Percentiles rank a stretch among this genome's conserved stretches.
These are phyloP conservation scores for Macrophomina tecta DNA, from an alignment of 2,329 filamentous ascomycete genomes.

Conservation along the genomic window DNA sequence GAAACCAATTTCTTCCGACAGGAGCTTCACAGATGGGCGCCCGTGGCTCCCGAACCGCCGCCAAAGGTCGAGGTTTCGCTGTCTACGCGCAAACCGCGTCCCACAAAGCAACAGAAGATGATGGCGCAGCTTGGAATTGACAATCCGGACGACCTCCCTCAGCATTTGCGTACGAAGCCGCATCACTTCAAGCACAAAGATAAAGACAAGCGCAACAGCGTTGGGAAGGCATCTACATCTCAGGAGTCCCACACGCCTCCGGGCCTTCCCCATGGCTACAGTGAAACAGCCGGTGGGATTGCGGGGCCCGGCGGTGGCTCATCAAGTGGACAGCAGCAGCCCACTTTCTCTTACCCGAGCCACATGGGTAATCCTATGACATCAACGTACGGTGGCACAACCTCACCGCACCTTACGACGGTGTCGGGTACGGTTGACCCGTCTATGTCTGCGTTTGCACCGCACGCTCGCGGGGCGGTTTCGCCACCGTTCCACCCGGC, in stretches of 20 bases:
- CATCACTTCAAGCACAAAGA: constrained; percentile 39
- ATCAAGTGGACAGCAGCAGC: constrained; percentile 2
- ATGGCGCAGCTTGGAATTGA: constrained; percentile 87
- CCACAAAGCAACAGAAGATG: constrained; percentile 95
- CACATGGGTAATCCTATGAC: constrained; percentile 2
- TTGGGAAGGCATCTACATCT: constrained; percentile 33
- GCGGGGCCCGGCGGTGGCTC: constrained; percentile 6
- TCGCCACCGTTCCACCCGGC: constrained; percentile 22
- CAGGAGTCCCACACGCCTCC: constrained; percentile 47
- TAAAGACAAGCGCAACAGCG: constrained; percentile 32
- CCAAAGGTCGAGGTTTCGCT: constrained; percentile 85
- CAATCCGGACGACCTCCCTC: constrained; percentile 87
- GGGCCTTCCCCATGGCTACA: constrained; percentile 39
- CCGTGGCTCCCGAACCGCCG: constrained; percentile 83
- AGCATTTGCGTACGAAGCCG: constrained; percentile 75
- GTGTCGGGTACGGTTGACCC: constrained; percentile 11
- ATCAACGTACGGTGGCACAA: constrained; percentile 9
- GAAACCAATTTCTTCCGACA: constrained; percentile 99
- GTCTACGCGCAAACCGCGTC: constrained; percentile 92
- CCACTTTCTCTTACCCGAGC: constrained; percentile 22
- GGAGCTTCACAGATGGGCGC: constrained; percentile 92
- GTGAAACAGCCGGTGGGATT: constrained; percentile 12
- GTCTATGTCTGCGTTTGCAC: constrained; percentile 24
- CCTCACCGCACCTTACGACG: constrained; percentile 12
- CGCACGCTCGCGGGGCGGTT: constrained; percentile 6